Conservation (phyloP, 352 stramenopile species). For the Phytophthora rubi region DNA sequence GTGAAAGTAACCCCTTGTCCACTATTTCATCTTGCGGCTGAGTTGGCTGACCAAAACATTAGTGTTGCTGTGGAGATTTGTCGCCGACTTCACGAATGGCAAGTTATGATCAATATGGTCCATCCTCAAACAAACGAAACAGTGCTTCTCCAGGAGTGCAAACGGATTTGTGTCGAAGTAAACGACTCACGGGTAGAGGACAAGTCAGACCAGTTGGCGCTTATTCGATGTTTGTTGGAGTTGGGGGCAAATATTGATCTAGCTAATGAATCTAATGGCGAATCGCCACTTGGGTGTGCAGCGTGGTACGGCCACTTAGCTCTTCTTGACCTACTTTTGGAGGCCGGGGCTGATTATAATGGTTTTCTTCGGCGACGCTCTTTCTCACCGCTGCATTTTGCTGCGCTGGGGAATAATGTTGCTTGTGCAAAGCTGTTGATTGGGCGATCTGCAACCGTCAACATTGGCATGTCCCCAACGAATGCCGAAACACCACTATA, state of each 20-base stretch:
- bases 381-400: conserved; percentile 68
- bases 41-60: conserved; percentile 52
- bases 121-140: conserved; percentile 50
- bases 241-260: conserved; percentile 61
- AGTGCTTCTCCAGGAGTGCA: conserved; percentile 63
- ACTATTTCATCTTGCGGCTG: conserved; percentile 59
- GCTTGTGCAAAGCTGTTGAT: conserved; percentile 56
- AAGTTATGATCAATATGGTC: conserved; percentile 59
- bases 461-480: conserved; percentile 41
- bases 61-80: conserved; percentile 63
- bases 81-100: conserved; percentile 40
- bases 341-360: conserved; percentile 49
- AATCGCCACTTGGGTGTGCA: conserved; percentile 59
- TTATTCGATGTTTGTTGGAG: conserved; percentile 57
- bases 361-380: conserved; percentile 46
- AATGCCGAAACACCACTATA: conserved; percentile 59
- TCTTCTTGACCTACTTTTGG: conserved; percentile 59
- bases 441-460: conserved; percentile 40
- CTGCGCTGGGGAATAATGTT: conserved; percentile 45
- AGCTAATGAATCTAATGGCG: conserved; percentile 54
- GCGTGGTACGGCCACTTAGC: conserved; percentile 54
- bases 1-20: conserved; percentile 35
- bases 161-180: conserved; percentile 43
- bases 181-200: conserved; percentile 1
- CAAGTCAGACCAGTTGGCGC: conserved; percentile 33